These are phyloP conservation scores for Lactarius quietus DNA, from an alignment of 768 basidiomycete species.

Conservation along the genomic window DNA sequence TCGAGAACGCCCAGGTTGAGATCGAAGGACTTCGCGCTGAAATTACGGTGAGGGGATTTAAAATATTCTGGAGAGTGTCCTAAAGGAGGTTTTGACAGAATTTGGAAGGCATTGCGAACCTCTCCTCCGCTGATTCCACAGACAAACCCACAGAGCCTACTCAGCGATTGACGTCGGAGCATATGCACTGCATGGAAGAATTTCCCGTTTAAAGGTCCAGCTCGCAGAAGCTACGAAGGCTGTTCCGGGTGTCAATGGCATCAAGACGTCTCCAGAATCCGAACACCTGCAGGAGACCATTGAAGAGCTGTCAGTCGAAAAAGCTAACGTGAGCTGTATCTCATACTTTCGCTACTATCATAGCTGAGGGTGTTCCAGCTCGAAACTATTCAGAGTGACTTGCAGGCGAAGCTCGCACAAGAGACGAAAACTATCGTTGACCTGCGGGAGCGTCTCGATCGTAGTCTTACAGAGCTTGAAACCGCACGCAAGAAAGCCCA, in stretches of 20 bases:
- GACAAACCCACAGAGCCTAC: constrained; percentile 47
- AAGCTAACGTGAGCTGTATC: constrained; percentile 16
- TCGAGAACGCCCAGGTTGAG: constrained; percentile 89
- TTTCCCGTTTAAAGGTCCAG: constrained; percentile 48
- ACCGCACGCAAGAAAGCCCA: constrained; percentile 53
- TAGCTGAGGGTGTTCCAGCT: constrained; percentile 14
- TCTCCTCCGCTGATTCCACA: constrained; percentile 28
- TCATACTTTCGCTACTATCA: background rate
- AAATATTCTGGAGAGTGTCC: background rate
- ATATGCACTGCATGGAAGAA: constrained; percentile 52
- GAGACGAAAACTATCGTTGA: constrained; percentile 26
- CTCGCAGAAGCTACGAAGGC: constrained; percentile 40
- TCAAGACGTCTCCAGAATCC: constrained; percentile 1
- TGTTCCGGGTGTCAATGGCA: constrained; percentile 27
- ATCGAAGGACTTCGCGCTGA: constrained; percentile 78
- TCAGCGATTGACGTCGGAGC: constrained; percentile 49
- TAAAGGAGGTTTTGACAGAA: constrained; percentile 43
- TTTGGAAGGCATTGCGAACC: constrained; percentile 49
- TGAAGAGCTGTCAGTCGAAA: constrained; percentile 16
- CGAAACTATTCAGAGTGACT: constrained; percentile 6
- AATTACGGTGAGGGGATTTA: constrained; percentile 53
- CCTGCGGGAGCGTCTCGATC: constrained; percentile 35
- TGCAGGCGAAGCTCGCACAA: constrained; percentile 15
- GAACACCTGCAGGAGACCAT: constrained; percentile 16
- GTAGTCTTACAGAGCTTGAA: constrained; percentile 52